Conservation (phyloP, 345 rosid species). For the Syzygium grande region DNA sequence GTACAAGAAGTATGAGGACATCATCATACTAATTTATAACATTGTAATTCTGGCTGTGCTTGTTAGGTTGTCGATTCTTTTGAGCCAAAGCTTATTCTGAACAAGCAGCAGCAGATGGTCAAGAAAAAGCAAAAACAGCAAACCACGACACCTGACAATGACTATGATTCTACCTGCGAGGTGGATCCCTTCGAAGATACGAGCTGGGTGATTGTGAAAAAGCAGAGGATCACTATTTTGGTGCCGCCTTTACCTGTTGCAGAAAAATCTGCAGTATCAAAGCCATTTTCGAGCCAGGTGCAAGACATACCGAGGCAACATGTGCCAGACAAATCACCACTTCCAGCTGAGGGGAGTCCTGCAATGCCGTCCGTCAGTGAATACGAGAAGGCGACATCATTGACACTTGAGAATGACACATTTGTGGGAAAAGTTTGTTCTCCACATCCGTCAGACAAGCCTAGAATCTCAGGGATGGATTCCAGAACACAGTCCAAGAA, state of each 20-base stretch:
- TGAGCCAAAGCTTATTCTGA: neutral
- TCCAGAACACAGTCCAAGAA: neutral
- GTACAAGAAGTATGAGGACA: neutral
- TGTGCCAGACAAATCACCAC: neutral
- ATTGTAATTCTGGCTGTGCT: neutral
- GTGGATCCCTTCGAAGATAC: neutral
- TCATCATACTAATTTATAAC: neutral
- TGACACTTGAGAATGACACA: neutral
- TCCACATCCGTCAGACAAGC: neutral
- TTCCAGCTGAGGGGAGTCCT: neutral
- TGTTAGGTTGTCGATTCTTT: neutral
- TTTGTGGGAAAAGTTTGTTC: neutral
- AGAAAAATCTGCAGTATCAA: neutral
- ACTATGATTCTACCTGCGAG: neutral
- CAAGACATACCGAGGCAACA: neutral
- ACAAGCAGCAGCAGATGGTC: neutral
- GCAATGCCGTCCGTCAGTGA: neutral
- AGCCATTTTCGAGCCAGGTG: neutral
- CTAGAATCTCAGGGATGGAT: neutral
- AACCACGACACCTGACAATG: neutral
- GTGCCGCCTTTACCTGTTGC: conserved; percentile 4
- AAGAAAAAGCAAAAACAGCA: neutral
- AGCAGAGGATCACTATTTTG: conserved; percentile 12
- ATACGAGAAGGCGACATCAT: neutral
- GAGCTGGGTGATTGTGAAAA: conserved; percentile 11